Percentiles rank a stretch among this genome's conserved stretches.
These are phyloP conservation scores for Hordeum vulgare DNA, from an alignment of 176 grass and related monocot genomes.

Conservation along the genomic window MorexV3_pseudomolecules_assembly NC_058518.1:376810409-376810908, in stretches of 20 bases:
- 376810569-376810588: slow-evolving; percentile 25
- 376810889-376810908: neutral
- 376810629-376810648: slow-evolving; percentile 39
- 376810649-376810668: slow-evolving; percentile 27
- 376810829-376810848: slow-evolving; percentile 19
- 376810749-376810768: slow-evolving; percentile 14
- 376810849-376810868: neutral
- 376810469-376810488: neutral
- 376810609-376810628: slow-evolving; percentile 36
- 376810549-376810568: slow-evolving; percentile 44
- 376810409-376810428: slow-evolving; percentile 4
- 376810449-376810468: neutral
- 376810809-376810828: neutral
- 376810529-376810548: neutral
- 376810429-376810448: slow-evolving; percentile 8
- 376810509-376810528: neutral
- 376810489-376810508: slow-evolving; percentile 27
- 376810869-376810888: neutral
- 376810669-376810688: slow-evolving; percentile 1
- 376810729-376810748: slow-evolving; percentile 34
- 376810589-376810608: slow-evolving; percentile 30
- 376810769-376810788: slow-evolving; percentile 31
- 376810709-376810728: neutral
- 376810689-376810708: slow-evolving; percentile 1
- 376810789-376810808: slow-evolving; percentile 26